Evolutionary conservation across 2,329 filamentous ascomycete genomes (phyloP).

Genomic region (Cladosporium sp.): DNA sequence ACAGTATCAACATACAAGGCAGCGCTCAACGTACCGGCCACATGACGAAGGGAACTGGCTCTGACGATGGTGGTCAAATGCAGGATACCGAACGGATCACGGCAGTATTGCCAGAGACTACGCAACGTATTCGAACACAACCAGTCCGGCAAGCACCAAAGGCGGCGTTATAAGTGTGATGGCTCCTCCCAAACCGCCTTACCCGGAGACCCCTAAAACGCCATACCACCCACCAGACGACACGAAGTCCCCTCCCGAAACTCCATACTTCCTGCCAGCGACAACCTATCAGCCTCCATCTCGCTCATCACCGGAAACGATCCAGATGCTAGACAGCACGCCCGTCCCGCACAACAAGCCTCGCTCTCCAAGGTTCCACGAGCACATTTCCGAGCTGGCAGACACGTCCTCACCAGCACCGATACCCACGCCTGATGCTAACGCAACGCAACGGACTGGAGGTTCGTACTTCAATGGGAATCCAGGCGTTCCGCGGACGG

Average conservation of each 20-base stretch:
- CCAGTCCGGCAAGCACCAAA: constrained; percentile 1
- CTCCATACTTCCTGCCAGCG: constrained; percentile 12
- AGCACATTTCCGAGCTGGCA: constrained; percentile 23
- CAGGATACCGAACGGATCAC: constrained; percentile 19
- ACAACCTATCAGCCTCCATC: constrained; percentile 19
- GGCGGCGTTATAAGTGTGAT: neutral
- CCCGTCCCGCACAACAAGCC: constrained; percentile 14
- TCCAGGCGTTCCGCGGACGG: constrained; percentile 23
- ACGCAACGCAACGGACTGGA: neutral
- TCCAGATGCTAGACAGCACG: constrained; percentile 23
- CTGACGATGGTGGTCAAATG: neutral
- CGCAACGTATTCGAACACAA: neutral
- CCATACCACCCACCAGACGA: neutral
- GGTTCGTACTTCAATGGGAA: constrained; percentile 16
- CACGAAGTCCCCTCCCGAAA: neutral
- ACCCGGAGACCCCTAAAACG: neutral
- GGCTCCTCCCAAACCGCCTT: neutral
- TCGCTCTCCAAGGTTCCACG: constrained; percentile 22
- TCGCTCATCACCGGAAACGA: constrained; percentile 6
- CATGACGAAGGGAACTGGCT: constrained; percentile 5
- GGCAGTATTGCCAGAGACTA: constrained; percentile 20
- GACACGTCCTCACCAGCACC: constrained; percentile 22
- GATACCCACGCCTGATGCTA: neutral
- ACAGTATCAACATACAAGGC: constrained; percentile 11
- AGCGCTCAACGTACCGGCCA: constrained; percentile 15